Percentiles rank a stretch among this genome's conserved stretches.
Conservation (phyloP, 2,329 filamentous ascomycete species). For the Aspergillus sojae region DNA sequence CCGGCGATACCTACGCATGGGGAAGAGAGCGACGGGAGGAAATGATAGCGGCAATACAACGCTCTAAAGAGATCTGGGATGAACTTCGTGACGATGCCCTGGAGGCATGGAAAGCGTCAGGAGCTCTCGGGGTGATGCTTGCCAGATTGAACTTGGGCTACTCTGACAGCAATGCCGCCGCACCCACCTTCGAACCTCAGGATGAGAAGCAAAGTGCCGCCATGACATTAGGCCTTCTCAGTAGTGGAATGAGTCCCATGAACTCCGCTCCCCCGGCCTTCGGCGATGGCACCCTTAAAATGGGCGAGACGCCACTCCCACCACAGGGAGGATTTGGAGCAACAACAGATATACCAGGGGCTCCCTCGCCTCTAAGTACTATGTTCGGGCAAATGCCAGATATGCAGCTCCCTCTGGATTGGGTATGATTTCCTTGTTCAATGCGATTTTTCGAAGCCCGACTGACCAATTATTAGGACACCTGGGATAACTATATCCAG, state of each 20-base stretch:
- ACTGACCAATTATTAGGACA: constrained; percentile 53
- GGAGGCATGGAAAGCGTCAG: constrained; percentile 85
- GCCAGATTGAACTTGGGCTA: constrained; percentile 64
- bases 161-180: constrained; percentile 27
- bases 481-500: constrained; percentile 71
- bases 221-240: constrained; percentile 71
- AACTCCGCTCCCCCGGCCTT: constrained; percentile 35
- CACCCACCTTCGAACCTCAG: constrained; percentile 42
- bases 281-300: constrained; percentile 32
- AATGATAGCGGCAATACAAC: constrained; percentile 76
- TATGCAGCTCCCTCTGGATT: constrained; percentile 61
- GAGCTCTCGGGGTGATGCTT: constrained; percentile 81
- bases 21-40: constrained; percentile 60
- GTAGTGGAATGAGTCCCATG: constrained; percentile 61
- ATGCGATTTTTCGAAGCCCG: constrained; percentile 19
- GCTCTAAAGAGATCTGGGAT: constrained; percentile 77
- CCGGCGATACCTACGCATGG: constrained; percentile 50
- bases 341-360: constrained; percentile 42
- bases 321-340: constrained; percentile 26
- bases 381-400: constrained; percentile 60
- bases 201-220: constrained; percentile 67
- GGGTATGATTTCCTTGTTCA: constrained; percentile 53
- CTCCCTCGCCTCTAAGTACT: constrained; percentile 56
- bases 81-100: constrained; percentile 75
- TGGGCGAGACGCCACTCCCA: constrained; percentile 32